phyloP scores from a whole-genome alignment of 345 rosid genomes.

The Cochlearia excelsa region DNA sequence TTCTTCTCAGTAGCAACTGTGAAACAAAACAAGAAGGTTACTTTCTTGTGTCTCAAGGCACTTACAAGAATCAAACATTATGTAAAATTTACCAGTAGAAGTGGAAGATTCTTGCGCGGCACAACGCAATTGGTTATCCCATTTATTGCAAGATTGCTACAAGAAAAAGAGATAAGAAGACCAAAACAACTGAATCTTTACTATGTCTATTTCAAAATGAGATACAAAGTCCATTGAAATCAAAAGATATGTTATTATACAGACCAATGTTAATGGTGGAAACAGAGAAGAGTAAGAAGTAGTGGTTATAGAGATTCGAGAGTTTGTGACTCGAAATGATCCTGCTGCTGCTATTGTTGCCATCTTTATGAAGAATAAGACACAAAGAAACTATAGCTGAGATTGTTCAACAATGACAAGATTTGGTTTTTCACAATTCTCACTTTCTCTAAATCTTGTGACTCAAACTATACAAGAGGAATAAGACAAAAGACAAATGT shows the following conservation, averaged over 20 bases:
- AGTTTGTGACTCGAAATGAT: constrained; percentile 52
- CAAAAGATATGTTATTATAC: background rate
- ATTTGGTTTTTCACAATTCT: constrained; percentile 1
- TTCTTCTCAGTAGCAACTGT: constrained; percentile 49
- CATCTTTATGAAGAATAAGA: constrained; percentile 33
- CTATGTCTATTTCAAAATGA: background rate
- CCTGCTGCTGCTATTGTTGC: constrained; percentile 51
- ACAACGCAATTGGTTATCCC: constrained; percentile 42
- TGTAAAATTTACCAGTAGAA: constrained; percentile 47
- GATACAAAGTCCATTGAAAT: background rate
- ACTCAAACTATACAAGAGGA: constrained; percentile 6
- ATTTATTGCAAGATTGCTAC: constrained; percentile 46
- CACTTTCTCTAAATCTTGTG: constrained; percentile 23
- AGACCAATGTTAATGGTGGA: constrained; percentile 44
- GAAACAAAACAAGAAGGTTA: constrained; percentile 8
- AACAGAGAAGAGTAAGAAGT: constrained; percentile 33
- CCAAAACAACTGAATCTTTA: background rate
- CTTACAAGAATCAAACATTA: constrained; percentile 1
- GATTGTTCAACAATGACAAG: constrained; percentile 11
- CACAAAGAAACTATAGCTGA: constrained; percentile 11
- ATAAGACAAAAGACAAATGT: constrained; percentile 20
- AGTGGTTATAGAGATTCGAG: constrained; percentile 46
- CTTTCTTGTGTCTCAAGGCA: background rate
- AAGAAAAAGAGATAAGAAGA: background rate
- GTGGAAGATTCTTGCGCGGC: constrained; percentile 75